These are phyloP conservation scores for Neostapfia colusana DNA, from an alignment of 176 grass and related monocot species.

Conservation along the genomic window DNA sequence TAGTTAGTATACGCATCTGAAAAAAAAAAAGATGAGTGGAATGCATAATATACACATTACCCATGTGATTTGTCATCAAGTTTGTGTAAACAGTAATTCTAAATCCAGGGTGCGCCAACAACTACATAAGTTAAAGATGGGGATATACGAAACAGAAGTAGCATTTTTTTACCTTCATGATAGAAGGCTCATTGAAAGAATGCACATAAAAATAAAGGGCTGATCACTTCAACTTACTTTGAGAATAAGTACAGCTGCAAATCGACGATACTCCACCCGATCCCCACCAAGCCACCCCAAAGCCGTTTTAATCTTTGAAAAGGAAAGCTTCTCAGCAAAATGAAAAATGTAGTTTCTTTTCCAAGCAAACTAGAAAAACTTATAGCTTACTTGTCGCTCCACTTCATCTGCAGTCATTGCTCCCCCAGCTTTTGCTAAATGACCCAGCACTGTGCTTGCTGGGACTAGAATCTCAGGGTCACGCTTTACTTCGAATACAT, in stretches of 20 bases:
- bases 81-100: neutral
- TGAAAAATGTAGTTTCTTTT: constrained; percentile 18
- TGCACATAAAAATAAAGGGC: constrained; percentile 14
- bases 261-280: constrained; percentile 88
- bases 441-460: constrained; percentile 84
- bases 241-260: constrained; percentile 98
- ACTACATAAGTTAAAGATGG: neutral
- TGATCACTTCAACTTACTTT: constrained; percentile 65
- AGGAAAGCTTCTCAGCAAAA: constrained; percentile 24
- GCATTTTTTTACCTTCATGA: neutral
- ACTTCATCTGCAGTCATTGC: constrained; percentile 98
- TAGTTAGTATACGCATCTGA: neutral
- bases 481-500: constrained; percentile 80
- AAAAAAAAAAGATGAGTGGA: constrained; percentile 11
- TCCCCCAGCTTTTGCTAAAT: constrained; percentile 82
- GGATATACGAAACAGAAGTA: neutral
- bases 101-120: neutral
- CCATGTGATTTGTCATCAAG: neutral
- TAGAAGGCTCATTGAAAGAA: constrained; percentile 7
- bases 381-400: constrained; percentile 63
- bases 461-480: constrained; percentile 88
- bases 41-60: neutral
- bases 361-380: constrained; percentile 8
- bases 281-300: constrained; percentile 86
- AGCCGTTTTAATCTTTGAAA: constrained; percentile 84